Base-by-base conservation (phyloP, 495 filamentous ascomycete genomes). In the Daldinia caldariorum region DNA sequence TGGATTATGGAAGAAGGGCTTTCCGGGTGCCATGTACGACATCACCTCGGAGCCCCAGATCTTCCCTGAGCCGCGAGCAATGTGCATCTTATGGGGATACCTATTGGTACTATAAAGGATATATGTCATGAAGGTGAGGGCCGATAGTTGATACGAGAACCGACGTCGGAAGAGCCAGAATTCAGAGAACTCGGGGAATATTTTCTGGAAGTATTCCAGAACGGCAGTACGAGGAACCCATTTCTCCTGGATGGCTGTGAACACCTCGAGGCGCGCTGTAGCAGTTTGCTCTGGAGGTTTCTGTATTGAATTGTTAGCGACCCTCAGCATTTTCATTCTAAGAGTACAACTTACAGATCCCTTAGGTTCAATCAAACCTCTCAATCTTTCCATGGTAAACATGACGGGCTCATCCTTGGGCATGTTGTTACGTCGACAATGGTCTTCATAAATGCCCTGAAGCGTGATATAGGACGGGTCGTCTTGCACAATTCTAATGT, bases 81-180 rank as follows among this genome's bases (percentile, higher is more conserved):
- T 94, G 77, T 90, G 89, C 74, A 98, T 89, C 83, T 98, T 98
- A 79, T 94, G 92, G 4, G 96, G 96, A 73, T 92, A 97, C 61
- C 96, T 92, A 73, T 91, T 90, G 78, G 91, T 91, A 86, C 98
- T 97, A 83, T 93, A 92, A 82, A 99, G 91, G 66, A 96, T 90
- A 76, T 97, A 98, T 38, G 96, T 99, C 91, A 99, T 97, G 83
- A 98, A 99, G 12, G 94, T 97, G 61, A 97, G 86, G 2, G 94
- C 90, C n/a, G 95, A 94, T 54, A 97, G 89, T 80, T 98, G 95
- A 81, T 97, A 97, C 32, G 92, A 90, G 79, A 98, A 97, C 62
- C 97, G 93, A 54, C 94, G 89, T 47, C 94, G 89, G 91, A 99
- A 99, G 41, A 98, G 88, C 92, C 94, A 98, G 85, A 98, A 97